These are phyloP conservation scores for Amauroascus niger DNA, from an alignment of 2,329 filamentous ascomycete genomes.

Conservation along the genomic window DNA sequence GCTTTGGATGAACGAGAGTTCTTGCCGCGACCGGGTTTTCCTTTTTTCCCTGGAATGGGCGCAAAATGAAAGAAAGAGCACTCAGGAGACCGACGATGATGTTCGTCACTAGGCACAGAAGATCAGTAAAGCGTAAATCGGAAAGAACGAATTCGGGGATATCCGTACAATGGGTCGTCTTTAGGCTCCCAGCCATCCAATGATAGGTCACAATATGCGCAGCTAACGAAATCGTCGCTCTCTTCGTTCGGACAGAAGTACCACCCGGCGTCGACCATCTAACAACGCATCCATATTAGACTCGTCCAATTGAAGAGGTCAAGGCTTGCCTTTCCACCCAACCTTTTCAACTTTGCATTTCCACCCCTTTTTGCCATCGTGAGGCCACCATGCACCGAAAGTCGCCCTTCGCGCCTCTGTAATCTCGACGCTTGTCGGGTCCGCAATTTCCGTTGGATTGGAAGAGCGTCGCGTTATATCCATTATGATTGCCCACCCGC, in stretches of 20 bases:
- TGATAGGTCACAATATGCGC: slow-evolving; percentile 78
- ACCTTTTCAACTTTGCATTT: slow-evolving; percentile 83
- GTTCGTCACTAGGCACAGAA: slow-evolving; percentile 59
- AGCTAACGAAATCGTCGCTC: slow-evolving; percentile 81
- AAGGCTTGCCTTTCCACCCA: slow-evolving; percentile 15
- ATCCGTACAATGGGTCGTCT: slow-evolving; percentile 70
- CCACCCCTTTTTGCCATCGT: slow-evolving; percentile 81
- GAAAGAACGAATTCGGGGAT: slow-evolving; percentile 21
- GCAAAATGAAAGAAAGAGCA: slow-evolving; percentile 75
- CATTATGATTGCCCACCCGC: slow-evolving; percentile 75
- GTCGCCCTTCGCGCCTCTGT: slow-evolving; percentile 69
- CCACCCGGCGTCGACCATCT: slow-evolving; percentile 90
- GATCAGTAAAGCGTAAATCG: slow-evolving; percentile 19
- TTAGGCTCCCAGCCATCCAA: slow-evolving; percentile 91
- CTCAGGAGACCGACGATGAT: slow-evolving; percentile 64
- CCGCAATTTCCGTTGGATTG: slow-evolving; percentile 48
- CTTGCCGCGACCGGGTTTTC: slow-evolving; percentile 40
- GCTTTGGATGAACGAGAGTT: slow-evolving; percentile 57
- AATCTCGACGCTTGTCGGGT: slow-evolving; percentile 64
- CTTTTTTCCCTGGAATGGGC: slow-evolving; percentile 48
- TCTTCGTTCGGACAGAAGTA: slow-evolving; percentile 78
- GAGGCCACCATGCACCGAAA: slow-evolving; percentile 64
- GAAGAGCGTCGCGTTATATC: slow-evolving; percentile 43
- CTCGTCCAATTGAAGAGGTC: slow-evolving; percentile 3
- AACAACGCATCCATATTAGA: slow-evolving; percentile 11